Conservation (phyloP, 257 asterid genomes). For the Solanum ossicruentum region DNA sequence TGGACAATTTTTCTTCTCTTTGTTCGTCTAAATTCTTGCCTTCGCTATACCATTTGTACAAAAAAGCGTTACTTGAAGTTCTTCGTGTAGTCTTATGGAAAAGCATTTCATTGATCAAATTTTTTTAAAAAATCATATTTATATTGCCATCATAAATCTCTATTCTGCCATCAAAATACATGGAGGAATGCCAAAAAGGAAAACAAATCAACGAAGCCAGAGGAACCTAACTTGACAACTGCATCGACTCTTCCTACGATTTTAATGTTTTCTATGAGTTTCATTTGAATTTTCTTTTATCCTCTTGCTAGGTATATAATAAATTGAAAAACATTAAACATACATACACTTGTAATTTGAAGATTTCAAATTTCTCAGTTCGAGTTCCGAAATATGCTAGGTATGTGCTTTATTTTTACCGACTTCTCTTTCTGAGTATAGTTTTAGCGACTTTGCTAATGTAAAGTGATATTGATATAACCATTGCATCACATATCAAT, state of each 20-base stretch:
- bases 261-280: constrained; percentile 9
- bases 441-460: too few relatives aligned
- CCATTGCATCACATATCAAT: background rate
- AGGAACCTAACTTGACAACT: too few relatives aligned
- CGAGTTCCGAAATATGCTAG: background rate
- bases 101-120: too few relatives aligned
- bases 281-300: background rate
- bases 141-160: background rate
- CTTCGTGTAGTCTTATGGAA: too few relatives aligned
- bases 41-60: too few relatives aligned
- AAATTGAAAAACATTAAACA: background rate
- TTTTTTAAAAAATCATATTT: too few relatives aligned
- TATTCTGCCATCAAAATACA: too few relatives aligned
- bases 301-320: background rate
- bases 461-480: background rate
- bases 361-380: background rate
- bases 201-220: too few relatives aligned
- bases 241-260: constrained; percentile 2
- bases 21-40: too few relatives aligned
- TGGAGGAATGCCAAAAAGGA: too few relatives aligned
- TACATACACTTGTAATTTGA: background rate
- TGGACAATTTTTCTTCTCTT: too few relatives aligned
- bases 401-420: background rate
- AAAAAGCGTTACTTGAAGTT: too few relatives aligned
- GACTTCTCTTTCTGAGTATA: background rate